Evolutionary conservation across 805 yeast species (phyloP).

Genomic region (Scheffersomyces ergatensis): DNA sequence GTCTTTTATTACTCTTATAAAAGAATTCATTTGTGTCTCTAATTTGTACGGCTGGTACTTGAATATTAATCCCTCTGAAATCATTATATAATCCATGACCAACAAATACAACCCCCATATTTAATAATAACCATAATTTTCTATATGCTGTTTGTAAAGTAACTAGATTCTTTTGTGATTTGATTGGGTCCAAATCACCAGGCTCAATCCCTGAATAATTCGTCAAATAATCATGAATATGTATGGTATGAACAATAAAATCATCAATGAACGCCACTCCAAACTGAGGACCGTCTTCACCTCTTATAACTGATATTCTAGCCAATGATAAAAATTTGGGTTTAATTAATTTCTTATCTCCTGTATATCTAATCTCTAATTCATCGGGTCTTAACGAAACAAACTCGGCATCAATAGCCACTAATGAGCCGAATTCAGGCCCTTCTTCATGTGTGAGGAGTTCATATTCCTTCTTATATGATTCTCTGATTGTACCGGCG

Average conservation of each 20-base stretch:
- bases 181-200: constrained; percentile 77
- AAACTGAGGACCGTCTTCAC: constrained; percentile 59
- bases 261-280: constrained; percentile 91
- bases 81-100: constrained; percentile 94
- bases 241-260: constrained; percentile 71
- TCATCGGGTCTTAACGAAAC: constrained; percentile 78
- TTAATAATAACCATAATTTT: constrained; percentile 84
- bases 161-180: constrained; percentile 68
- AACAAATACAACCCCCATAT: constrained; percentile 85
- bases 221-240: constrained; percentile 82
- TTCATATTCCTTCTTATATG: constrained; percentile 59
- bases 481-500: constrained; percentile 62
- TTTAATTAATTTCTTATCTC: constrained; percentile 62
- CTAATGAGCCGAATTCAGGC: constrained; percentile 69
- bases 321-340: constrained; percentile 82
- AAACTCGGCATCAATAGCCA: constrained; percentile 97
- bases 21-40: constrained; percentile 84
- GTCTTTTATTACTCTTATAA: constrained; percentile 73
- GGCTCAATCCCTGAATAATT: constrained; percentile 90
- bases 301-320: constrained; percentile 81
- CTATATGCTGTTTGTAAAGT: constrained; percentile 81
- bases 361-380: constrained; percentile 72
- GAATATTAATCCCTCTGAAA: constrained; percentile 88
- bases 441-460: constrained; percentile 67
- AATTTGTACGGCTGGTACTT: constrained; percentile 82